These are phyloP conservation scores for Ocimum tenuiflorum DNA, from an alignment of 257 asterid species.

Conservation along the genomic window DNA sequence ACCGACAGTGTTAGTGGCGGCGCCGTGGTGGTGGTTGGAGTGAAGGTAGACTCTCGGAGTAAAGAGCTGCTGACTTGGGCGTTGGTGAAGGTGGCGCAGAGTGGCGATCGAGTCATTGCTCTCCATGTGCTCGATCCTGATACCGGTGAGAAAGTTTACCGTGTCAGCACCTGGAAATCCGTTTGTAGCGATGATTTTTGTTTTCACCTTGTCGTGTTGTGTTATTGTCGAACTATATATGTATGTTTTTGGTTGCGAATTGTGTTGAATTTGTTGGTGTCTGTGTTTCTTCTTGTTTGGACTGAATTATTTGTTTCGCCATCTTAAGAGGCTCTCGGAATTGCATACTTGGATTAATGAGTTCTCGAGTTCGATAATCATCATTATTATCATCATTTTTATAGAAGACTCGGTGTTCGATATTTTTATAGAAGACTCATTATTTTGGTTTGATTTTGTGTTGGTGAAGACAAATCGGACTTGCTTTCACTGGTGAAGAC, in stretches of 20 bases:
- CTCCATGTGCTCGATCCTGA: conserved; percentile 60
- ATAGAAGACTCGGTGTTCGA: too few species aligned
- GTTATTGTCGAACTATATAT: neutral
- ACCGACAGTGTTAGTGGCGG: conserved; percentile 21
- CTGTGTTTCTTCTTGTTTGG: neutral
- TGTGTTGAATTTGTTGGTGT: conserved; percentile 12
- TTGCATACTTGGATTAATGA: neutral
- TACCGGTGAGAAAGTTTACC: conserved; percentile 39
- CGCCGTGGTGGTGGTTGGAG: conserved; percentile 73
- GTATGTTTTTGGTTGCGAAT: neutral
- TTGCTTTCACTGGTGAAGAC: conserved; percentile 62
- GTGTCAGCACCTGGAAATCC: neutral
- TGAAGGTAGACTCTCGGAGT: conserved; percentile 62
- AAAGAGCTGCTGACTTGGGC: conserved; percentile 86
- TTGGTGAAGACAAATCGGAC: conserved; percentile 39
- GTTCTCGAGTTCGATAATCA: conserved; percentile 2
- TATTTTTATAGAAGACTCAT: conserved; percentile 7
- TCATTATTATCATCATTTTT: too few species aligned
- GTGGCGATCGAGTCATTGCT: conserved; percentile 81
- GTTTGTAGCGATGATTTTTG: neutral
- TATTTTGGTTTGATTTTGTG: neutral
- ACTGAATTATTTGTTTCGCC: neutral
- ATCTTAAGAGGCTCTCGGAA: neutral
- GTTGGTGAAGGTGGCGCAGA: conserved; percentile 66
- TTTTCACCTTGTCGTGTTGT: neutral